Evolutionary conservation across 2,329 filamentous ascomycete genomes (phyloP).

Genomic region (Phoma sp.): DNA sequence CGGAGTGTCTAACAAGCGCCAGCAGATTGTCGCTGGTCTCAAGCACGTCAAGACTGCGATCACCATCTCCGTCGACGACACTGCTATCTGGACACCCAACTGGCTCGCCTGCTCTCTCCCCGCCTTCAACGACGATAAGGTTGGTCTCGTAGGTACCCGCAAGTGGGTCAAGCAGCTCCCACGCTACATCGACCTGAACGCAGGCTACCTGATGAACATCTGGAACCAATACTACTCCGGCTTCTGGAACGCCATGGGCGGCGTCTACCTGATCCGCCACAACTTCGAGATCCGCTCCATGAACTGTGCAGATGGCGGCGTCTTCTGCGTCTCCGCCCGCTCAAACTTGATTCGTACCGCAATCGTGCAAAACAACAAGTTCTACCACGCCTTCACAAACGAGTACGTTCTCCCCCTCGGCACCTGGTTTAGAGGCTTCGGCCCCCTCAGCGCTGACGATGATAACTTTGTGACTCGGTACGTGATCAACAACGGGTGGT

Average conservation of each 20-base stretch:
- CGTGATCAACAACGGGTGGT: conserved; percentile 55
- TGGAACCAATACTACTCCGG: conserved; percentile 21
- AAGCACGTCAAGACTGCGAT: conserved; percentile 17
- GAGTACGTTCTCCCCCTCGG: conserved; percentile 24
- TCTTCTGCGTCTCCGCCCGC: conserved; percentile 44
- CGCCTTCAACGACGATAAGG: conserved; percentile 24
- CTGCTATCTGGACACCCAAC: conserved; percentile 24
- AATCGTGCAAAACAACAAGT: conserved; percentile 31
- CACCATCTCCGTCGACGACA: conserved; percentile 29
- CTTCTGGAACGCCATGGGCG: conserved; percentile 34
- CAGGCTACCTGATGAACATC: not conserved
- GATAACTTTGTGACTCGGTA: conserved; percentile 61
- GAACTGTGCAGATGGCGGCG: conserved; percentile 41
- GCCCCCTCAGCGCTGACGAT: conserved; percentile 39
- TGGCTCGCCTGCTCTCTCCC: conserved; percentile 26
- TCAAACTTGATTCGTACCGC: conserved; percentile 32
- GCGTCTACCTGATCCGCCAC: conserved; percentile 41
- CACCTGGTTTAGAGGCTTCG: conserved; percentile 16
- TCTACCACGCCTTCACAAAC: conserved; percentile 28
- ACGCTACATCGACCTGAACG: not conserved
- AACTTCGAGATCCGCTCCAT: conserved; percentile 45
- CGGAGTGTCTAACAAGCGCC: conserved; percentile 29
- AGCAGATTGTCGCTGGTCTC: conserved; percentile 23
- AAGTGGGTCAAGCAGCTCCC: conserved; percentile 32
- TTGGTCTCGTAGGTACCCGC: conserved; percentile 33